Conservation (phyloP, 495 filamentous ascomycete genomes). For the Pyrenula massariospora region DNA sequence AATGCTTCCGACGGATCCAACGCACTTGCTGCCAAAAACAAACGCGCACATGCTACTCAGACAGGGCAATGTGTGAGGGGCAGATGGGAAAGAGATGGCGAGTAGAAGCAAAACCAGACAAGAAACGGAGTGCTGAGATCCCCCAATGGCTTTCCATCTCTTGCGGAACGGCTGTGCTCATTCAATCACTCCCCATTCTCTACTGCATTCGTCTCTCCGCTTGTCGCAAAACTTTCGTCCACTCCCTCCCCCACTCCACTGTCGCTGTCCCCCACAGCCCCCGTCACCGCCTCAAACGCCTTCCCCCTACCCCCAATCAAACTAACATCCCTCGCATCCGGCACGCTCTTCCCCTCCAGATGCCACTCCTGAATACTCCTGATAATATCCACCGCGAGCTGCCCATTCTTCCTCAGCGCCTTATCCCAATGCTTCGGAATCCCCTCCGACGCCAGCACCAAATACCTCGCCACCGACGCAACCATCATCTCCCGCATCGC, state of each 20-base stretch:
- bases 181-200: background rate
- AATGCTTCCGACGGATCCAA: no score
- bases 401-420: constrained; percentile 33
- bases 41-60: no score
- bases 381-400: constrained; percentile 36
- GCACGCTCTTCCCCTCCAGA: constrained; percentile 24
- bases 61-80: no score
- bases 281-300: constrained; percentile 14
- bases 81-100: no score
- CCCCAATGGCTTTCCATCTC: no score
- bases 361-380: constrained; percentile 33
- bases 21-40: no score
- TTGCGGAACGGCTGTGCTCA: no score
- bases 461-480: constrained; percentile 22
- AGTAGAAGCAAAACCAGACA: no score
- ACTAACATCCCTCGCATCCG: constrained; percentile 29
- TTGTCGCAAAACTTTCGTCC: background rate
- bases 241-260: background rate
- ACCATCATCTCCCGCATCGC: constrained; percentile 37
- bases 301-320: constrained; percentile 14
- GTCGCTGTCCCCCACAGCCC: constrained; percentile 3
- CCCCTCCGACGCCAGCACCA: constrained; percentile 19
- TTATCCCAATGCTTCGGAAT: constrained; percentile 37
- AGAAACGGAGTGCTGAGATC: no score
- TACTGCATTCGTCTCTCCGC: background rate